A percentile compares a stretch with the other conserved stretches of the same genome.
Evolutionary conservation across 306 rosid species (phyloP).

Genomic region (Crataegus laevigata): DNA sequence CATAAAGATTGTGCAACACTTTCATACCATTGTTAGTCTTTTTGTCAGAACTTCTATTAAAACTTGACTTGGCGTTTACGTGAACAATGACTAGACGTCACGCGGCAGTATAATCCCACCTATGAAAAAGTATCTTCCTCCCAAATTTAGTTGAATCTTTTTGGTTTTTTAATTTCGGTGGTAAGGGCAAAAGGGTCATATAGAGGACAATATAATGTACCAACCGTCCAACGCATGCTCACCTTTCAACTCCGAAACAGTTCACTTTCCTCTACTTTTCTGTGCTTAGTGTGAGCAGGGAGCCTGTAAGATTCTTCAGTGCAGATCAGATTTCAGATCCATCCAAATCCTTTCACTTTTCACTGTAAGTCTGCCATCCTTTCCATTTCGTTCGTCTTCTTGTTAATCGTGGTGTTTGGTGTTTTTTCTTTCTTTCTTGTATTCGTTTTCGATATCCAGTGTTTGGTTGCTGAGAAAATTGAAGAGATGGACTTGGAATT

Average conservation of each 20-base stretch:
- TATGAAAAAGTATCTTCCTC: too few relatives aligned
- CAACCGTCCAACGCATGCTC: background rate
- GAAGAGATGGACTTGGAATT: background rate
- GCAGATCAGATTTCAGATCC: background rate
- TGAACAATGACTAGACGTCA: fast-evolving
- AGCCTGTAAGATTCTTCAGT: background rate
- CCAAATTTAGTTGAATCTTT: too few relatives aligned
- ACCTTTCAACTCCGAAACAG: background rate
- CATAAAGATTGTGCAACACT: too few relatives aligned
- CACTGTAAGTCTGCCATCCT: background rate
- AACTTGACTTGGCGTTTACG: fast-evolving
- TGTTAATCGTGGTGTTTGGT: background rate
- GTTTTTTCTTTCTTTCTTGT: background rate
- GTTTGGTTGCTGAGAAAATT: background rate
- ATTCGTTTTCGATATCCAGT: background rate
- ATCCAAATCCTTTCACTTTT: background rate
- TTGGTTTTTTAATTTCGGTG: background rate
- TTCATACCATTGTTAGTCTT: too few relatives aligned
- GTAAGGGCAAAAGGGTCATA: background rate
- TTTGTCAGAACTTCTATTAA: too few relatives aligned
- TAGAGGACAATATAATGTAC: background rate
- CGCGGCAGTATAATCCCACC: fast-evolving
- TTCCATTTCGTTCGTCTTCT: background rate
- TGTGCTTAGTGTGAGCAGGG: background rate
- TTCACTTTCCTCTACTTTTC: background rate